These are phyloP conservation scores for Ilyonectria robusta DNA, from an alignment of 2,329 filamentous ascomycete genomes.

Conservation along the genomic window DNA sequence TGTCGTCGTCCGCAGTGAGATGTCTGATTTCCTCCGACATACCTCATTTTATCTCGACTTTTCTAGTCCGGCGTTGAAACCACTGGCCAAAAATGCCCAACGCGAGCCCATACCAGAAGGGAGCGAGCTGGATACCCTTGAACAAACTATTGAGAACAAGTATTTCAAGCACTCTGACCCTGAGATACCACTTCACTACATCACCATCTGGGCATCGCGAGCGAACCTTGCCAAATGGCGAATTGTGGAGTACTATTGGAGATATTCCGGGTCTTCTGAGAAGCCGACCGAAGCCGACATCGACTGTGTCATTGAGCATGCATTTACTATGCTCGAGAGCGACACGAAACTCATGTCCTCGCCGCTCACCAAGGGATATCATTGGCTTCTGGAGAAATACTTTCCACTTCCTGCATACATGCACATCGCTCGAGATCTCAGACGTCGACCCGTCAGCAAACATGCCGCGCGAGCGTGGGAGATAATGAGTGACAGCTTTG, in stretches of 20 bases:
- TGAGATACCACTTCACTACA: constrained; percentile 57
- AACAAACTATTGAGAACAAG: constrained; percentile 59
- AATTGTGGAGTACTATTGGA: constrained; percentile 64
- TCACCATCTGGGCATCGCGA: constrained; percentile 57
- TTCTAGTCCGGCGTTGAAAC: constrained; percentile 50
- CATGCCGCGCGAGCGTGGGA: constrained; percentile 51
- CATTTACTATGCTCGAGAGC: constrained; percentile 54
- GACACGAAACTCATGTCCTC: constrained; percentile 53
- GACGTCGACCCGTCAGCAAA: constrained; percentile 36
- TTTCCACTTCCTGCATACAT: constrained; percentile 59
- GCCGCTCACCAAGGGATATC: constrained; percentile 50
- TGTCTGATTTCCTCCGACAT: constrained; percentile 57
- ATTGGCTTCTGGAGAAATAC: constrained; percentile 55
- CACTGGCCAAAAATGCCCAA: constrained; percentile 38
- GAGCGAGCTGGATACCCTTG: constrained; percentile 52
- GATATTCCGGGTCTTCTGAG: constrained; percentile 34
- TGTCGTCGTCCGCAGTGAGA: constrained; percentile 55
- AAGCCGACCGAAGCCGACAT: constrained; percentile 48
- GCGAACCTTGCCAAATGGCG: constrained; percentile 62
- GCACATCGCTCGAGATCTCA: constrained; percentile 55
- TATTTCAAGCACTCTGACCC: constrained; percentile 60
- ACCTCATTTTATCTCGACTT: constrained; percentile 53
- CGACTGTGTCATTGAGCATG: constrained; percentile 49
- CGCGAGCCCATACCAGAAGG: constrained; percentile 33
- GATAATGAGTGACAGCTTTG: constrained; percentile 51